Conservation (phyloP, 225 moss, liverwort and hornwort genomes). For the Sphagnum tenellum region DNA sequence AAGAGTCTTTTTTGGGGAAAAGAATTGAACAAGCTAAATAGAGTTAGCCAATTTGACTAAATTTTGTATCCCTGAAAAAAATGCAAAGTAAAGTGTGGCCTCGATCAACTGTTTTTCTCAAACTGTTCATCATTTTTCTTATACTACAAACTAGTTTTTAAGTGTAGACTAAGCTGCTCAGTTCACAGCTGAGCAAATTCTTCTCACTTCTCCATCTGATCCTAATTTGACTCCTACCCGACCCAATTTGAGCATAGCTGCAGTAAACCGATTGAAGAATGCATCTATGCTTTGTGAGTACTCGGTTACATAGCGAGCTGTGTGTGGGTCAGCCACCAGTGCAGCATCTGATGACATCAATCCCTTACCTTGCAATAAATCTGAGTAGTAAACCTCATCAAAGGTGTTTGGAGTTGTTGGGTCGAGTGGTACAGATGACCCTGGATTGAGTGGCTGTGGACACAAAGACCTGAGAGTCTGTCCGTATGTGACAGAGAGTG, state of each 20-base stretch:
- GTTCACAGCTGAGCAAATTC: conserved; percentile 32
- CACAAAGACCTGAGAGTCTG: conserved; percentile 26
- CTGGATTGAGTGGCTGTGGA: conserved; percentile 27
- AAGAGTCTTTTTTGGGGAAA: too few relatives aligned
- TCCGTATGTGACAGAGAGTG: conserved; percentile 25
- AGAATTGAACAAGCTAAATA: too few relatives aligned
- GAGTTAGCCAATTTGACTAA: too few relatives aligned
- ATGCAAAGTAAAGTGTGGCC: too few relatives aligned
- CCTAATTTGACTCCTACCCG: conserved; percentile 28
- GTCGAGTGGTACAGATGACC: conserved; percentile 26
- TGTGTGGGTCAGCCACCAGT: conserved; percentile 23
- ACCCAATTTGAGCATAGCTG: conserved; percentile 54
- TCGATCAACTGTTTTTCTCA: too few relatives aligned
- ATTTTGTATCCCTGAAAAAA: too few relatives aligned
- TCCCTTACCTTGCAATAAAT: conserved; percentile 31
- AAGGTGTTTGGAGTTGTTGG: conserved; percentile 38
- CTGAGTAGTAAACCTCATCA: conserved; percentile 40
- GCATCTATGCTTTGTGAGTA: conserved; percentile 14
- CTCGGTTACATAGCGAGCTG: conserved; percentile 35
- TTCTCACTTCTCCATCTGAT: conserved; percentile 23
- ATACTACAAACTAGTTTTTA: too few relatives aligned
- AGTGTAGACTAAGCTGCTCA: background rate
- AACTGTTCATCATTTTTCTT: too few relatives aligned
- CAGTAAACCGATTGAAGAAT: conserved; percentile 39
- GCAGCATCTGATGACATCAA: conserved; percentile 35